Evolutionary conservation across 306 rosid genomes (phyloP).

Genomic region (Calophaca sinica): DNA sequence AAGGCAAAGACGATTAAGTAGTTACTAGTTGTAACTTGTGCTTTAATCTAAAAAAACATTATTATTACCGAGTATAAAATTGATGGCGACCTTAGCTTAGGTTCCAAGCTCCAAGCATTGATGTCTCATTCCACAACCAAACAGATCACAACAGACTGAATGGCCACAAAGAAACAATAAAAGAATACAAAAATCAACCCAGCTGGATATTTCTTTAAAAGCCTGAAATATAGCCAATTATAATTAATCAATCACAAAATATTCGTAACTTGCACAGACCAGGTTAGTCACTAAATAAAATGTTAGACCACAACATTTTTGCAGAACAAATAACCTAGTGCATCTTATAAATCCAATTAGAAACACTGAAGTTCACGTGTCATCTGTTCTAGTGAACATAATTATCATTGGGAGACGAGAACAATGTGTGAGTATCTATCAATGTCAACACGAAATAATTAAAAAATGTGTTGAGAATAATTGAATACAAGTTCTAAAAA

Average conservation of each 20-base stretch:
- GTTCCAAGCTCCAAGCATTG: slow-evolving; percentile 72
- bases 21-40: not conserved
- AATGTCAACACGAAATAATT: too few species aligned
- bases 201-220: slow-evolving; percentile 63
- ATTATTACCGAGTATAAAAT: slow-evolving; percentile 69
- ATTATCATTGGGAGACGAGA: too few species aligned
- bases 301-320: too few species aligned
- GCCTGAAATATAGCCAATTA: slow-evolving; percentile 57
- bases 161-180: slow-evolving; percentile 69
- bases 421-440: too few species aligned
- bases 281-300: too few species aligned
- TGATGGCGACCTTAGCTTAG: slow-evolving; percentile 54
- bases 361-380: too few species aligned
- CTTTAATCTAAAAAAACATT: slow-evolving; percentile 11
- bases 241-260: slow-evolving; percentile 4
- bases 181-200: slow-evolving; percentile 66
- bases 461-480: too few species aligned
- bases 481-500: too few species aligned
- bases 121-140: slow-evolving; percentile 65
- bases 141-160: slow-evolving; percentile 56
- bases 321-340: too few species aligned
- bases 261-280: not conserved
- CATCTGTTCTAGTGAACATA: too few species aligned
- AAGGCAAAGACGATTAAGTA: slow-evolving; percentile 6
- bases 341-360: too few species aligned